Evolutionary conservation across 2,329 filamentous ascomycete species (phyloP), one percentile per base, ranked within the genome.

Genomic region (Aspergillus tamarii): DNA sequence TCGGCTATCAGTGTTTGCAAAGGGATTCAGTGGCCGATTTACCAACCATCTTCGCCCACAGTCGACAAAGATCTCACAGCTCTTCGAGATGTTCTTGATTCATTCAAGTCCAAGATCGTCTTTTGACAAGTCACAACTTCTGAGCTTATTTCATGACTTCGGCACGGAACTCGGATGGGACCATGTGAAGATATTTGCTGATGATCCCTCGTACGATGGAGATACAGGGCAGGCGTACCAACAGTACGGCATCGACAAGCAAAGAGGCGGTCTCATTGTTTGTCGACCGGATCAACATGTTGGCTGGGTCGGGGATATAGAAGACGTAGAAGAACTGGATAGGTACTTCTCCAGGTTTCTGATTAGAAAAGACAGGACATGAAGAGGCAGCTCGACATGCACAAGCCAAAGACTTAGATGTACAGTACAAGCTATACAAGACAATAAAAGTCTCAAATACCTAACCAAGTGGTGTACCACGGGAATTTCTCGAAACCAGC

Each of bases 211-310:
- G 4, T 59, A 56, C 10, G 23, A 36, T 1, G 21, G 50, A 4
- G 36, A 53, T 1, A 41, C 11, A 9, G 58, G 61, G 0, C 41
- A 64, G 7, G 65, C 55, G 0, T 68, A 70, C 50, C 26, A 43
- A 9, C 30, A 43, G 10, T 70, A 68, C 26, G 66, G 69, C 1
- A 67, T 71, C 19, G 55, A 61, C 21, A 45, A 53, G n/a, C 14
- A 50, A 8, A 45, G 19, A 6, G 69, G 69, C 2, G 65, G 66
- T 60, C 9, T 70, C 4, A 52, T 70, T 1, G 59, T 71, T 5
- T 64, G 64, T 30, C 68, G 70, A 7, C 70, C 69, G n/a, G 70
- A 72, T 57, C 69, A 72, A 26, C 67, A 68, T 55, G 64, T 70
- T 4, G 69, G 62, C 4, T 69, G 63, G 64, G 41, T 68, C 4